phyloP scores from a whole-genome alignment of 305 asterid genomes.

The Solanum chacoense region DNA sequence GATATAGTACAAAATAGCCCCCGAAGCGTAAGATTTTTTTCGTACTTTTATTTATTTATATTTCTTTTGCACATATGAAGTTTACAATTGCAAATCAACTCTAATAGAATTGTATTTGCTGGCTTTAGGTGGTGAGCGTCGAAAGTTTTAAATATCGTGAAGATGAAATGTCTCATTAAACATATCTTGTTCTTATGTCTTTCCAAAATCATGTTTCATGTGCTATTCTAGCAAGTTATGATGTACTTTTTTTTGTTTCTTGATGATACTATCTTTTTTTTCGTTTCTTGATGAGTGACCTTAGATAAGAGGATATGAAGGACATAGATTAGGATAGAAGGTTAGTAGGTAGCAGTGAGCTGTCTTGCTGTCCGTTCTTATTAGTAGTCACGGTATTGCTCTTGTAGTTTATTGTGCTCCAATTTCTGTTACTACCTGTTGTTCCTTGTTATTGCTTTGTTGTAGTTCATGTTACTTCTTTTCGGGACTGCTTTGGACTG shows the following conservation, averaged over 20 bases:
- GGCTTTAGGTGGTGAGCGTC: neutral
- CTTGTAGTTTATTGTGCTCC: neutral
- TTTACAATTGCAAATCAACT: neutral
- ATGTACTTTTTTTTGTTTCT: neutral
- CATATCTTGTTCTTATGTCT: neutral
- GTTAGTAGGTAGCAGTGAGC: neutral
- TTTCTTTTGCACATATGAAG: neutral
- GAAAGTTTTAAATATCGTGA: neutral
- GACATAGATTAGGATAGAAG: neutral
- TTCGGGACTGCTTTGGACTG: neutral
- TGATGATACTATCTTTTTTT: neutral
- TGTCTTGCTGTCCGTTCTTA: neutral
- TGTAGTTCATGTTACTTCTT: neutral
- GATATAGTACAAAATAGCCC: conserved; percentile 31
- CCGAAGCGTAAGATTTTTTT: conserved; percentile 20
- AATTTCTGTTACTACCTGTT: neutral
- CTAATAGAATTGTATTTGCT: neutral
- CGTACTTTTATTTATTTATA: neutral
- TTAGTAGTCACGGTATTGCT: neutral
- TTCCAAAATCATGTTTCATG: neutral
- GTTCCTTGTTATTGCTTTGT: neutral
- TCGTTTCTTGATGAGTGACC: neutral
- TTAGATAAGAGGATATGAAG: neutral
- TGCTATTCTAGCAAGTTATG: neutral
- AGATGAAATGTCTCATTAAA: neutral